phyloP scores from a whole-genome alignment of 2,329 filamentous ascomycete genomes.

The Zopfia rhizophila region DNA sequence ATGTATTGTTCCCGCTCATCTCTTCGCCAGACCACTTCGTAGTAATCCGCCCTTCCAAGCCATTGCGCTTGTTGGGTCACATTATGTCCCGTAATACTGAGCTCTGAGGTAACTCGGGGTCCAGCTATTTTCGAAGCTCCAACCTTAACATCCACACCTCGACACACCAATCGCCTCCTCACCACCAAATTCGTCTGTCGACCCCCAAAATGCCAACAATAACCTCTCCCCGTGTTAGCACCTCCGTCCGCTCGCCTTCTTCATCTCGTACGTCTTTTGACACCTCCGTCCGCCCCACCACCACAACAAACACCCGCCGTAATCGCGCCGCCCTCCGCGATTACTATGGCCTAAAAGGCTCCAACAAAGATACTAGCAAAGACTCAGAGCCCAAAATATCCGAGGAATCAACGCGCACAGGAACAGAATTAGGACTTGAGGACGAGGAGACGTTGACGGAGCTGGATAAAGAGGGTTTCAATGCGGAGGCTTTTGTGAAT shows the following conservation, averaged over 20 bases:
- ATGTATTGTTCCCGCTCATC: too few relatives aligned
- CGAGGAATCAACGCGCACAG: conserved; percentile 40
- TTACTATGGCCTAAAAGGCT: conserved; percentile 84
- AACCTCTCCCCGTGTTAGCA: conserved; percentile 68
- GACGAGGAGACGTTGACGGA: conserved; percentile 71
- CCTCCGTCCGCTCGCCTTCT: conserved; percentile 72
- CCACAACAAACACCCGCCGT: conserved; percentile 59
- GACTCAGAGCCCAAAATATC: conserved; percentile 43
- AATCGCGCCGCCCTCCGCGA: conserved; percentile 91
- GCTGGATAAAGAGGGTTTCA: conserved; percentile 78
- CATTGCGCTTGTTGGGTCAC: too few relatives aligned
- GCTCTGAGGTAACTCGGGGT: too few relatives aligned
- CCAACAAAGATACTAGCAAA: conserved; percentile 43
- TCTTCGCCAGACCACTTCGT: too few relatives aligned
- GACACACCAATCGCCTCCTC: too few relatives aligned
- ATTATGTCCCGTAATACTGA: too few relatives aligned
- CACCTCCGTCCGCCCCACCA: conserved; percentile 49
- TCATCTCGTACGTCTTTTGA: conserved; percentile 81
- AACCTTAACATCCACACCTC: too few relatives aligned
- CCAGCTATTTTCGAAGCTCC: too few relatives aligned
- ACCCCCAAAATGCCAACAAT: conserved; percentile 66
- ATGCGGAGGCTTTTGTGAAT: conserved; percentile 75
- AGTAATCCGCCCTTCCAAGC: too few relatives aligned
- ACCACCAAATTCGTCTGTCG: too few relatives aligned
- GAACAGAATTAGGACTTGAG: conserved; percentile 49